Conservation (phyloP, 805 yeast genomes). For the Candida jianshihensis region DNA sequence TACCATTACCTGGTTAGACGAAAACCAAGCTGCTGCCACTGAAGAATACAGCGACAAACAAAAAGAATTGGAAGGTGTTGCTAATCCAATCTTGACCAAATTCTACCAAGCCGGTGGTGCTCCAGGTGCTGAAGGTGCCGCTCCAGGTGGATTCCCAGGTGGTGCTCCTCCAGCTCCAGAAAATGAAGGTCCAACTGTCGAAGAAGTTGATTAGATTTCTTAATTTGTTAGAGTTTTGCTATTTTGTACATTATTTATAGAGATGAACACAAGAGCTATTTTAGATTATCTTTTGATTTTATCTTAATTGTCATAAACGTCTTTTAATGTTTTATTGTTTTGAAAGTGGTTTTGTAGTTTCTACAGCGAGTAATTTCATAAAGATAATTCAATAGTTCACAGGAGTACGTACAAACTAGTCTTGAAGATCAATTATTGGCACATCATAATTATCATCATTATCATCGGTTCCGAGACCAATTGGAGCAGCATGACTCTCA, state of each 20-base stretch:
- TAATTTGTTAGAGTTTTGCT: neutral
- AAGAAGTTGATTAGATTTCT: slow-evolving; percentile 59
- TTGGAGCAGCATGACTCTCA: neutral
- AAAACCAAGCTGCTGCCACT: slow-evolving; percentile 83
- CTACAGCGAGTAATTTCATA: too few species aligned
- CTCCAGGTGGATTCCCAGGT: slow-evolving; percentile 49
- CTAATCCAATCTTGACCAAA: slow-evolving; percentile 95
- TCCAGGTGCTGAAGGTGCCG: slow-evolving; percentile 52
- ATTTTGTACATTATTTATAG: neutral
- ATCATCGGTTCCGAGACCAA: neutral
- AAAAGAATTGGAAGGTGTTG: slow-evolving; percentile 91
- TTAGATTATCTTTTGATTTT: neutral
- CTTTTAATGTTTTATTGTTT: neutral
- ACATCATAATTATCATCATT: slow-evolving; percentile 2
- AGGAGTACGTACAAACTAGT: too few species aligned
- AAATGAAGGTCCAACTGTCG: slow-evolving; percentile 62
- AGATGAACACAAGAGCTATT: neutral
- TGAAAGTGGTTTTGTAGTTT: too few species aligned
- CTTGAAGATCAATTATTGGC: neutral
- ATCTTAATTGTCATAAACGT: neutral
- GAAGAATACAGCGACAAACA: slow-evolving; percentile 91
- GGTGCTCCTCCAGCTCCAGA: slow-evolving; percentile 42
- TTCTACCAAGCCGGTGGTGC: slow-evolving; percentile 94
- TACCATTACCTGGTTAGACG: slow-evolving; percentile 87
- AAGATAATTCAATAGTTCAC: neutral